phyloP scores from a whole-genome alignment of 1,284 basidiomycete species.

The Moesziomyces sp. region DNA sequence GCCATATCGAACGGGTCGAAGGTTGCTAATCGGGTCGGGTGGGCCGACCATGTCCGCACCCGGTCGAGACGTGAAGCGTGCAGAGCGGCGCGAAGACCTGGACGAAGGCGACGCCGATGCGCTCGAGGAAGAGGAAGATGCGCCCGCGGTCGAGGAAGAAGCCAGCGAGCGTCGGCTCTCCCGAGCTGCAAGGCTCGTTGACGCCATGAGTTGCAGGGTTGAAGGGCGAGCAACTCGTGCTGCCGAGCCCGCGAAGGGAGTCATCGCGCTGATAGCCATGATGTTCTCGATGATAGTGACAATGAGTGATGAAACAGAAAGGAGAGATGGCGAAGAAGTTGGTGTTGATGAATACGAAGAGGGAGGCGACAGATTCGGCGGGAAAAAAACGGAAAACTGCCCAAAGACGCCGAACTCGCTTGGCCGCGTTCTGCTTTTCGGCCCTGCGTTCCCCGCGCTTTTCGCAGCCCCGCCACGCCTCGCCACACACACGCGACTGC shows the following conservation, averaged over 20 bases:
- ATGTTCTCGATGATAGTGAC: background rate
- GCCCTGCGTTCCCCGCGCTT: background rate
- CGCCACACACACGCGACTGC: constrained; percentile 24
- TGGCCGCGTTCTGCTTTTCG: background rate
- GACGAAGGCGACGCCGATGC: constrained; percentile 8
- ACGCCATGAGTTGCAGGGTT: too few species aligned
- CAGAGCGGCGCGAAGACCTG: constrained; percentile 21
- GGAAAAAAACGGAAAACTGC: constrained; percentile 6
- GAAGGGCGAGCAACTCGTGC: background rate
- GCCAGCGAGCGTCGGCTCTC: background rate
- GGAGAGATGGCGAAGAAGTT: too few species aligned
- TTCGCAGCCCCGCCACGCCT: background rate
- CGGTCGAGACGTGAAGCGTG: constrained; percentile 35
- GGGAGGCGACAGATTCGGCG: background rate
- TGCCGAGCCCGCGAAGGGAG: background rate
- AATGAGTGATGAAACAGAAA: too few species aligned
- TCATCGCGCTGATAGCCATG: background rate
- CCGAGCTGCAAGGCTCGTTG: background rate
- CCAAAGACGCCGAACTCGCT: constrained; percentile 10
- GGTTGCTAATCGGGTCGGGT: constrained; percentile 59
- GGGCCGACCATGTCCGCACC: constrained; percentile 57
- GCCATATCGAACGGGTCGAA: constrained; percentile 62
- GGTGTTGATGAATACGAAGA: constrained; percentile 3
- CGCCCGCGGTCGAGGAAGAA: background rate
- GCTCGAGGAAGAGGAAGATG: constrained; percentile 2